Base-by-base conservation (phyloP, 257 asterid genomes). In the Solanum bulbocastanum region DNA sequence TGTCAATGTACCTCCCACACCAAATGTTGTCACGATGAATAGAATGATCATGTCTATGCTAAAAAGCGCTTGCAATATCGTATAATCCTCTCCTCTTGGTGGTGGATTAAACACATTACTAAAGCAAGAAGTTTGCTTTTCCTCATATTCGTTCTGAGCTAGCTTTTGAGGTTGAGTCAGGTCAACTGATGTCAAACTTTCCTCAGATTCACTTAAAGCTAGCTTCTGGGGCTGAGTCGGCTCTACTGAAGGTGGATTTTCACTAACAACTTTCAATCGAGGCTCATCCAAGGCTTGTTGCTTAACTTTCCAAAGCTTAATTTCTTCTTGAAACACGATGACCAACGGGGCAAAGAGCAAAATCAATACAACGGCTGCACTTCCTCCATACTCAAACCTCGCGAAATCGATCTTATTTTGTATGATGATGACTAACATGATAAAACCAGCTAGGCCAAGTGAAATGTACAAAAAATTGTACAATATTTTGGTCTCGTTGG, bases 1-100 rank as follows among this genome's bases (percentile, higher is more conserved):
- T 2, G 93, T 92, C 86, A 92, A 84, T 9, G 93, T 92, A 14
- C 94, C 94, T 0, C 94, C 94, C 2, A 91, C 90, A 2, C 94
- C 94, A 13, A 91, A 92, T n/a, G 91, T 92, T 62, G 91, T 90
- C 9, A 87, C 88, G 0, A 81, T 85, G 76, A 92, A 92, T 6
- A 92, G 39, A 13, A 88, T 88, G 20, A 92, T 40, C 94, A 92
- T 91, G 86, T 91, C 94, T 6, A 91, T 60, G 82, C 93, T 92
- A 23, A 89, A 92, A 18, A 90, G 14, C 23, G 93, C 94, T 87
- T 92, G 94, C 35, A 91, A 65, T 18, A 92, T 92, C 2, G 88
- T 90, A 72, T 90, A 90, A 37, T 92, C 94, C 23, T 91, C 92
- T 1, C 93, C 94, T 88, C 92, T 90, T 16, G 86, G 91, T 10